These are phyloP conservation scores for Apiospora sp. DNA, from an alignment of 2,329 filamentous ascomycete species.

Conservation along the genomic window DNA sequence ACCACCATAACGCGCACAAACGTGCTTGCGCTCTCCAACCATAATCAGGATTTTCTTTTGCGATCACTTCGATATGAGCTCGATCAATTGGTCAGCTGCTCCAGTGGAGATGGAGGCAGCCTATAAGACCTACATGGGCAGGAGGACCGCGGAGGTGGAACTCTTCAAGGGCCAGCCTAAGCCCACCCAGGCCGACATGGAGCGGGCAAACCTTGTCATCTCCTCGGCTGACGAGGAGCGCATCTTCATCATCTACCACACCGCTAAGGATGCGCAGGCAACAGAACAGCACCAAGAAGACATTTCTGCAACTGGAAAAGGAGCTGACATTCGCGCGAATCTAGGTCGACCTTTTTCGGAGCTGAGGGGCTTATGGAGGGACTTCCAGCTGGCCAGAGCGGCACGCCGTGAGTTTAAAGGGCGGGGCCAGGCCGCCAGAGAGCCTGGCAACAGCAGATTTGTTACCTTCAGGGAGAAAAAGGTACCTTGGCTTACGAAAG, in stretches of 20 bases:
- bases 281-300: background rate
- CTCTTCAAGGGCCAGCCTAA: constrained; percentile 15
- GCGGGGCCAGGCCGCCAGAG: background rate
- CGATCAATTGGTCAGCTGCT: constrained; percentile 4
- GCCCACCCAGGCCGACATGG: background rate
- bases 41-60: background rate
- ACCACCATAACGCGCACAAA: no score
- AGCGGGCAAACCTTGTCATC: constrained; percentile 15
- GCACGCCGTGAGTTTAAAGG: constrained; percentile 1
- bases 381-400: constrained; percentile 15
- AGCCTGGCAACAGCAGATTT: background rate
- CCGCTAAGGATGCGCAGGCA: constrained; percentile 6
- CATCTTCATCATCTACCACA: constrained; percentile 23
- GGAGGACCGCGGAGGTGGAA: background rate
- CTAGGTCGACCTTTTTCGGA: background rate
- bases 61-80: background rate
- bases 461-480: background rate
- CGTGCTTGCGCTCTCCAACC: background rate
- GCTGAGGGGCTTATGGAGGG: constrained; percentile 1
- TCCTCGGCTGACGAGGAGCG: constrained; percentile 19
- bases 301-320: background rate
- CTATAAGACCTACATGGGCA: constrained; percentile 8
- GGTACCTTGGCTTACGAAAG: constrained; percentile 3
- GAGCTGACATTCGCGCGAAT: background rate
- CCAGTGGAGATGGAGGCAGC: constrained; percentile 17